These are phyloP conservation scores for Hygrophoropsis aurantiaca DNA, from an alignment of 768 basidiomycete species.

Conservation along the genomic window DNA sequence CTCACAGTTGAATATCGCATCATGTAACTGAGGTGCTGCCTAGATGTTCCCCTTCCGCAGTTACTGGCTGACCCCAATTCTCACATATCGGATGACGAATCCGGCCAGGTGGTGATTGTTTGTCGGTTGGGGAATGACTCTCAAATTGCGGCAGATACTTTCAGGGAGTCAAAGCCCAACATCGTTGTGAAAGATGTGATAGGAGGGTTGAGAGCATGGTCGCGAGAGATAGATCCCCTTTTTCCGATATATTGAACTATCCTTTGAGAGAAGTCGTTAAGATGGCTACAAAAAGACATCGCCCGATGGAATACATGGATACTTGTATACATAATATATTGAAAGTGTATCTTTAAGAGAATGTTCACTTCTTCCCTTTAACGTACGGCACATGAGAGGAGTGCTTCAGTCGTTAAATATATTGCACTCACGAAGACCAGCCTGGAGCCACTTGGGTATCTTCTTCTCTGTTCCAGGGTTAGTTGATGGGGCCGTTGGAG, in stretches of 20 bases:
- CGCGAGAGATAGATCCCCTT: conserved; percentile 62
- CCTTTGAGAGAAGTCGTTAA: background rate
- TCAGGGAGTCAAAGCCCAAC: conserved; percentile 19
- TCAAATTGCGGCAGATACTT: conserved; percentile 71
- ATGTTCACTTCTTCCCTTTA: conserved; percentile 20
- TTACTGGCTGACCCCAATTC: conserved; percentile 61
- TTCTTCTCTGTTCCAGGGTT: conserved; percentile 45
- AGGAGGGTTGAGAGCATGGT: conserved; percentile 84
- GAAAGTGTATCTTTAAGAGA: conserved; percentile 39
- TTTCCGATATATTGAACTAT: conserved; percentile 77
- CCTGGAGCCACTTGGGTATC: conserved; percentile 79
- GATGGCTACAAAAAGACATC: conserved; percentile 1
- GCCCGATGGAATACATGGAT: conserved; percentile 2
- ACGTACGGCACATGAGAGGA: too few species aligned
- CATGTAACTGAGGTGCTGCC: background rate
- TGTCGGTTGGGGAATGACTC: conserved; percentile 95
- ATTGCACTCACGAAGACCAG: conserved; percentile 52
- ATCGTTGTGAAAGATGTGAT: conserved; percentile 63
- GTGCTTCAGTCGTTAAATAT: background rate
- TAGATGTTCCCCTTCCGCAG: conserved; percentile 74
- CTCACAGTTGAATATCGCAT: background rate
- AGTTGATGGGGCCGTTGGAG: conserved; percentile 9
- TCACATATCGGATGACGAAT: conserved; percentile 30
- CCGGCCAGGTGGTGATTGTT: conserved; percentile 51
- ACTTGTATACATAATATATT: conserved; percentile 31